Conservation (phyloP, 2,329 filamentous ascomycete species). For the Cladosporium sp. region DNA sequence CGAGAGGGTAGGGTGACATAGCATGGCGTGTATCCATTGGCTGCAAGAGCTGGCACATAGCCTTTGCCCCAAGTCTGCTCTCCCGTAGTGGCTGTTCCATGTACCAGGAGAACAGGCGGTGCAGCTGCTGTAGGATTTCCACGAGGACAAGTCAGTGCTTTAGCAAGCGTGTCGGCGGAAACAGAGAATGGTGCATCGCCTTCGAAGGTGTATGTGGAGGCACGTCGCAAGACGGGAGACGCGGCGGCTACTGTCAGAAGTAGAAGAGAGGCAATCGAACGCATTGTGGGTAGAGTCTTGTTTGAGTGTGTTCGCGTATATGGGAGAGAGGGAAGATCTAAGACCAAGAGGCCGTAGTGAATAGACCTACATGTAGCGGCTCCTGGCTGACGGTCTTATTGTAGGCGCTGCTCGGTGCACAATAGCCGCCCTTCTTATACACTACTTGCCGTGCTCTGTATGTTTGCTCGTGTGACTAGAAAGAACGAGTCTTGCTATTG, state of each 20-base stretch:
- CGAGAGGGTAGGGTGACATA: slow-evolving; percentile 28
- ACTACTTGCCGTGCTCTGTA: no score
- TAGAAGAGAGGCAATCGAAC: background rate
- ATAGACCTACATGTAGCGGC: no score
- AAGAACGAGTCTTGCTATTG: no score
- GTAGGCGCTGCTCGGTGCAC: no score
- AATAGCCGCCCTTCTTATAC: no score
- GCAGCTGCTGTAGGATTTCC: slow-evolving; percentile 22
- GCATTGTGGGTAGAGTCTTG: background rate
- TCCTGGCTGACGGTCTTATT: no score
- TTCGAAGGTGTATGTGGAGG: slow-evolving; percentile 20
- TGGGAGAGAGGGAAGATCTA: no score
- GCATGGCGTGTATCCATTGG: slow-evolving; percentile 29
- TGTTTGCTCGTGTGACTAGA: no score
- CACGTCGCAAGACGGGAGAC: background rate
- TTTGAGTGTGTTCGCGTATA: no score
- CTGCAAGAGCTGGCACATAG: slow-evolving; percentile 26
- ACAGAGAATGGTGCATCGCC: slow-evolving; percentile 30
- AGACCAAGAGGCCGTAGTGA: no score
- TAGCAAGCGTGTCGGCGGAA: slow-evolving; percentile 19
- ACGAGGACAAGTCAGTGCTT: slow-evolving; percentile 27
- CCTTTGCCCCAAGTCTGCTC: slow-evolving; percentile 26
- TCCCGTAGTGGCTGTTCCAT: slow-evolving; percentile 28
- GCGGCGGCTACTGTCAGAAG: background rate
- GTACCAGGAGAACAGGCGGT: slow-evolving; percentile 29